Evolutionary conservation across 2,329 filamentous ascomycete species (phyloP), one percentile per base, ranked within the genome.

Genomic region (Myriosclerotinia duriaeana): DNA sequence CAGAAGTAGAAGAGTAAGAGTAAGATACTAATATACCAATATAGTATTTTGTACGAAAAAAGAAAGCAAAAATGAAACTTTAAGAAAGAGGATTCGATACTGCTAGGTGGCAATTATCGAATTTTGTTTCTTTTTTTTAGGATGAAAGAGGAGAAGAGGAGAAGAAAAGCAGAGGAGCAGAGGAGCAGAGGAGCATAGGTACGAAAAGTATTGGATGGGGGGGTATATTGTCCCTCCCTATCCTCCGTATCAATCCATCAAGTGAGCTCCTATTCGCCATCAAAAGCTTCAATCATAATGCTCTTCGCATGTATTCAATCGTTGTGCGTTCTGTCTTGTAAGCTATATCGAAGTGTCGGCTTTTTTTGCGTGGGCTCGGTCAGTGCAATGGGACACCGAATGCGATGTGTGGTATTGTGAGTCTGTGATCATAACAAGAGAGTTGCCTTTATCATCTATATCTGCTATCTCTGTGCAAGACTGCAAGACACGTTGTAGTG

Each of bases 31-130:
- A 26, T 26, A 26, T 26, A 26, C 12, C 30, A 30, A 46, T 12
- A 53, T 30, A 26, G 26, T 3, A 34, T 53, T 62, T n/a, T 22
- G 22, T 53, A 63, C n/a, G 60, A 63, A 54, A 63, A 63, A 63
- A 38, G 42, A 54, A 53, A 38, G 22, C 30, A 34, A 34, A 34
- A 30, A n/a, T 63, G 38, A 63, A 54, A 42, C 36, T 40, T 63
- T 34, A 38, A 63, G 60, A 63, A 34, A 17, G 30, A 30, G 46
- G 48, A 63, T n/a, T 48, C 20, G 44, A 61, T 50, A 20, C 40
- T 26, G 22, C 15, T 60, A n/a, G 30, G 58, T 50, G 44, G 44
- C 44, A 12, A 50, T 50, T 22, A 22, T 22, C 44, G 5, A 50
- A 26, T 50, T 50, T 9, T 20, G 6, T 22, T 48, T 38, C 14